Conservation (phyloP, 192 early-diverging fungal genomes). For the Entomortierella lignicola region DNA sequence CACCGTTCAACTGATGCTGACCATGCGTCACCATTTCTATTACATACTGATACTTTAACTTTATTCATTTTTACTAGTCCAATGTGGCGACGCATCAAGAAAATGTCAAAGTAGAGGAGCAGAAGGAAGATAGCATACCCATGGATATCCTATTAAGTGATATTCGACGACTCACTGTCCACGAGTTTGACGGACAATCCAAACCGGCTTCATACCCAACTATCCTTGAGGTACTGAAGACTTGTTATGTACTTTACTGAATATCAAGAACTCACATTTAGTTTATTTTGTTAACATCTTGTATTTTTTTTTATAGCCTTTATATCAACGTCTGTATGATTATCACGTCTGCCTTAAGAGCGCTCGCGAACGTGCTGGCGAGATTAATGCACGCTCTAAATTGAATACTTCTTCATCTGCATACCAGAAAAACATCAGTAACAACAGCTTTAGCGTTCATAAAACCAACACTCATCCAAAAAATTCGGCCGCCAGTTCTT, state of each 20-base stretch:
- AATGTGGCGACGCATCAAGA: not conserved
- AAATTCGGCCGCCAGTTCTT: not conserved
- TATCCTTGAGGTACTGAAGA: slow-evolving; percentile 8
- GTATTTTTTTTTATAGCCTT: slow-evolving; percentile 1
- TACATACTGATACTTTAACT: too few species aligned
- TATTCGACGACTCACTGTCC: slow-evolving; percentile 10
- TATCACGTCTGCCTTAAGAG: slow-evolving; percentile 30
- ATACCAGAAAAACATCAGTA: too few species aligned
- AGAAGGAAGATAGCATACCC: not conserved
- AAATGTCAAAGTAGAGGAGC: not conserved
- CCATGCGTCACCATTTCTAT: too few species aligned
- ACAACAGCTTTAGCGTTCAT: too few species aligned
- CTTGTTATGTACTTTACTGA: not conserved
- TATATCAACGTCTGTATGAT: slow-evolving; percentile 23
- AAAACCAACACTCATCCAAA: not conserved
- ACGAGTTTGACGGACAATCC: slow-evolving; percentile 14
- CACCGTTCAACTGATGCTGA: too few species aligned
- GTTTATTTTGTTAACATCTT: not conserved
- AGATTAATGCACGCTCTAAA: not conserved
- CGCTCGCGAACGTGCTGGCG: slow-evolving; percentile 6
- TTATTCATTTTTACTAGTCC: not conserved
- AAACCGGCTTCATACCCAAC: slow-evolving; percentile 12
- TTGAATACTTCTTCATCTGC: too few species aligned
- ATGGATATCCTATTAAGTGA: slow-evolving; percentile 11
- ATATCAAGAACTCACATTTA: not conserved